Conservation (phyloP, 1,284 basidiomycete species). For the Ustilago lituana region DNA sequence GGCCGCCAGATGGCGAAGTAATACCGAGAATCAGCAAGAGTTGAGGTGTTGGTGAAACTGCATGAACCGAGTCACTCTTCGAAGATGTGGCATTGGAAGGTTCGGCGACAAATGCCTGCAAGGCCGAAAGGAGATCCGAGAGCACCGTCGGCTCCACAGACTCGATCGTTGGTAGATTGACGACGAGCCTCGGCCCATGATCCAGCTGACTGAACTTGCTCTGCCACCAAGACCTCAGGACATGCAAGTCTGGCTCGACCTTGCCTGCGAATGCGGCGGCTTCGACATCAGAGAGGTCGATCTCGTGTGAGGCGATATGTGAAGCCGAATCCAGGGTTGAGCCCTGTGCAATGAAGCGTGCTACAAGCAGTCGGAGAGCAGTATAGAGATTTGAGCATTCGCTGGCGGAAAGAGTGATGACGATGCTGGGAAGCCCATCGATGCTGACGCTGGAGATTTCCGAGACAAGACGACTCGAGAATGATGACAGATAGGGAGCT, state of each 20-base stretch:
- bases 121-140: constrained; percentile 35
- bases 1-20: constrained; percentile 43
- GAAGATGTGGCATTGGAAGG: background rate
- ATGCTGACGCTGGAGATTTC: constrained; percentile 24
- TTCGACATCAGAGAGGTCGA: constrained; percentile 16
- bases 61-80: background rate
- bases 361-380: constrained; percentile 39
- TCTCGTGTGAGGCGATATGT: background rate
- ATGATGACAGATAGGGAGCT: constrained; percentile 34
- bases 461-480: constrained; percentile 35
- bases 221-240: constrained; percentile 31
- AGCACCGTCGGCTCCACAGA: constrained; percentile 43
- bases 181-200: constrained; percentile 12
- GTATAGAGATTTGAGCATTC: constrained; percentile 45
- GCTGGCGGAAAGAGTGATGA: constrained; percentile 39
- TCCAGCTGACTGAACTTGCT: constrained; percentile 10
- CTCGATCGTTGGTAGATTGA: constrained; percentile 44
- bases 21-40: constrained; percentile 44
- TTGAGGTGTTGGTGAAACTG: constrained; percentile 6
- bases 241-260: constrained; percentile 34
- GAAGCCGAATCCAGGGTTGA: background rate
- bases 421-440: constrained; percentile 14
- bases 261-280: constrained; percentile 34
- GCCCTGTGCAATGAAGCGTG: constrained; percentile 44
- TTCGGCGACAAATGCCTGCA: constrained; percentile 43